Base-by-base conservation (phyloP, 1,284 basidiomycete species). In the Tausonia pullulans region DNA sequence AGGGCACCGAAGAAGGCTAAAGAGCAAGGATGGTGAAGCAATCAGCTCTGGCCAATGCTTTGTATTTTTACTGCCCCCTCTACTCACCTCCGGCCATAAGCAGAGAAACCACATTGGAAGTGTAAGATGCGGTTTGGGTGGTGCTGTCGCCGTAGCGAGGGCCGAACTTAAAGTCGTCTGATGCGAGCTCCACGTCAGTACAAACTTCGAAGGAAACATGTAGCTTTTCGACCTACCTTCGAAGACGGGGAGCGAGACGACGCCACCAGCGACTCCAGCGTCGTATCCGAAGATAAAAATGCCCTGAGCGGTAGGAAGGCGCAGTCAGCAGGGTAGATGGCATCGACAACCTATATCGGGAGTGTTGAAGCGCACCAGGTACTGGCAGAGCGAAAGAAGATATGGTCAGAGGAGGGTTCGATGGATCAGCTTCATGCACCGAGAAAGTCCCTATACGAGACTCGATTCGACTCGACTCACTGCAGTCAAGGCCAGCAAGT, bases 1-100 rank as follows among this genome's bases (percentile, higher is more conserved):
- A 90, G 72, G 10, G 87, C 85, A 58, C 88, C 87, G 71, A 89
- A 89, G 79, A 89, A 88, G 11, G 74, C 73, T 49, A 49, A 14
- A 8, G 2, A 8, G 48, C 48, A 49, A 49, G 2, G 48, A 49
- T 9, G 9, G 14, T 8, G 8, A 8, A 49, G 48, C 14, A 14
- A 49, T 9, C 48, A 8, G 8, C 9, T 49, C 48, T 27, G 27
- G 27, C 27, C 27, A 27, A 2, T 14, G 48, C 40, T 39, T 58
- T 45, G 14, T 11, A 43, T 39, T 13, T 5, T 5, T 5, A 9
- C 6, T 5, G 5, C 5, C 11, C 10, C 16, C 10, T 41, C 27
- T n/a, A 50, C 49, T 41, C 41, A 16, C 49, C 6, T 7, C 7
- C 5, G 14, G 27, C n/a, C 11, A 41, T 10, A 55, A 27, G 53